A percentile compares a stretch with the other conserved stretches of the same genome.
Conservation (phyloP, 345 rosid species). For the Eutrema heterophyllum region DNA sequence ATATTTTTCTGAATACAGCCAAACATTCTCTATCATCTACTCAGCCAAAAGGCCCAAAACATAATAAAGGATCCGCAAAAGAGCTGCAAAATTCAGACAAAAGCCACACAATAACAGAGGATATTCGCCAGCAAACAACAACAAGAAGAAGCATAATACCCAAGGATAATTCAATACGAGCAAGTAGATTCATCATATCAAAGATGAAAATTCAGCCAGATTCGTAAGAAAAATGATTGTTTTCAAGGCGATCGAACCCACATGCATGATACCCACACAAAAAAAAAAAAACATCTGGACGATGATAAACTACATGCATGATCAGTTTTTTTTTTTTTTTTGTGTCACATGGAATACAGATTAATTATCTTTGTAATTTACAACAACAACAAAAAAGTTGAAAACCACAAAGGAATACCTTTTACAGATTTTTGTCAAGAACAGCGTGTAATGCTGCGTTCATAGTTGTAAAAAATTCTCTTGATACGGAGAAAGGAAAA, state of each 20-base stretch:
- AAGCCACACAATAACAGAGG: conserved; percentile 10
- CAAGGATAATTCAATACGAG: background rate
- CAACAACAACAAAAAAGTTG: background rate
- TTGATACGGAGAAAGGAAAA: background rate
- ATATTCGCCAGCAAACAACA: background rate
- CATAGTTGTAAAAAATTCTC: conserved; percentile 2
- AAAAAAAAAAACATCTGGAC: too few relatives aligned
- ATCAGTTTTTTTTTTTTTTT: background rate
- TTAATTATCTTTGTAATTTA: background rate
- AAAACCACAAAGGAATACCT: background rate
- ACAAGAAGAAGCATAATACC: background rate
- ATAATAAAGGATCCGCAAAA: background rate
- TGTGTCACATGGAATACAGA: background rate
- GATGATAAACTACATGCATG: background rate
- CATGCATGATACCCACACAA: too few relatives aligned
- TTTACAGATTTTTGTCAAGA: conserved; percentile 18
- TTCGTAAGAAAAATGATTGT: background rate
- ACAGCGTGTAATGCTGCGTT: background rate
- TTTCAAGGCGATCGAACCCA: conserved; percentile 1
- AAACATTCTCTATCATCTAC: background rate
- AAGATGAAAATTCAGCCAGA: background rate
- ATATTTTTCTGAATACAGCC: too few relatives aligned
- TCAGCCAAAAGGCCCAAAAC: background rate
- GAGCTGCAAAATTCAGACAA: background rate
- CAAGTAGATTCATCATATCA: background rate